A percentile compares a stretch with the other conserved stretches of the same genome.
Conservation (phyloP, 305 asterid genomes). For the Rubia occidens region DNA sequence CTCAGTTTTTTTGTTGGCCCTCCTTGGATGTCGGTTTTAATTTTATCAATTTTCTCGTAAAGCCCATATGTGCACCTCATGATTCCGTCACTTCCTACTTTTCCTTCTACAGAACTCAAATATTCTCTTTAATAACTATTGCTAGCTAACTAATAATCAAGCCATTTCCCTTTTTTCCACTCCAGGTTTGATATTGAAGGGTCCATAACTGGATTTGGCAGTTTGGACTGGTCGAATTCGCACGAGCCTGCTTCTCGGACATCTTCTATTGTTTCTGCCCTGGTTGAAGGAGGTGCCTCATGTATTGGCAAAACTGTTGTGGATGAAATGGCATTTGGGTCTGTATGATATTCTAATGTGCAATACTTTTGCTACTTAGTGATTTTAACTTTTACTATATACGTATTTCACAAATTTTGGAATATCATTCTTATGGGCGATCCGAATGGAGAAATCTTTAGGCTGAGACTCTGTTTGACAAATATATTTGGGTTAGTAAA, state of each 20-base stretch:
- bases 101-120: not conserved
- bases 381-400: not conserved
- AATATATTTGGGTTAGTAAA: not conserved
- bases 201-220: conserved; percentile 82
- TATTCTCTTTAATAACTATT: not conserved
- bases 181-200: conserved; percentile 79
- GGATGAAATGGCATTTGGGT: conserved; percentile 93
- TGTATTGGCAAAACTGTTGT: conserved; percentile 84
- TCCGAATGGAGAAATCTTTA: too few species aligned
- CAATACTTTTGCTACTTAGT: conserved; percentile 1
- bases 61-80: not conserved
- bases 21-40: not conserved
- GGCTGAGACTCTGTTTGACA: not conserved
- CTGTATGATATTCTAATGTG: conserved; percentile 13
- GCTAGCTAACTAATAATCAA: not conserved
- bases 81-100: not conserved
- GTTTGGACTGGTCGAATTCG: conserved; percentile 85
- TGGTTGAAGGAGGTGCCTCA: conserved; percentile 91
- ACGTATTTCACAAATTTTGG: not conserved
- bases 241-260: conserved; percentile 74
- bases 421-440: not conserved
- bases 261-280: conserved; percentile 59
- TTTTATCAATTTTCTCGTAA: not conserved
- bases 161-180: conserved; percentile 21
- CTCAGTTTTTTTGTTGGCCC: not conserved